Conservation (phyloP, 2,329 filamentous ascomycete genomes). For the Botryotinia calthae region DNA sequence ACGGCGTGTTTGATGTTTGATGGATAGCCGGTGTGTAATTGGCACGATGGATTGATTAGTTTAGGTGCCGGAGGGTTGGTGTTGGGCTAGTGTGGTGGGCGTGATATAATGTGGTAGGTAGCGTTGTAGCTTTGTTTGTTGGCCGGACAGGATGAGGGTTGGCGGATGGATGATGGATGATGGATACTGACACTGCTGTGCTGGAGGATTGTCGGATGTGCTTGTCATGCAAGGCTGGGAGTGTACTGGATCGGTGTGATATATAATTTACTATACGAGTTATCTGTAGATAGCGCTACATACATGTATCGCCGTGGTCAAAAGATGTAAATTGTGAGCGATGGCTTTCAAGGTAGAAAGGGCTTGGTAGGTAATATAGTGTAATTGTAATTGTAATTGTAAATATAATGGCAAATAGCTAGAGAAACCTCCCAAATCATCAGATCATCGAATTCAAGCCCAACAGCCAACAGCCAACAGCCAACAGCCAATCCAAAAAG, state of each 20-base stretch:
- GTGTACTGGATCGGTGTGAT: neutral
- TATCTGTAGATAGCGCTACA: neutral
- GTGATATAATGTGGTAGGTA: neutral
- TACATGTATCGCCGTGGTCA: neutral
- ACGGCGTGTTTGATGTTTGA: neutral
- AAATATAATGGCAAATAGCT: too few relatives aligned
- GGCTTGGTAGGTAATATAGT: neutral
- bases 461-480: neutral
- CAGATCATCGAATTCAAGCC: neutral
- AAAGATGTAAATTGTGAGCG: neutral
- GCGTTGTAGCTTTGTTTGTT: neutral
- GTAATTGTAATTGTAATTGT: neutral
- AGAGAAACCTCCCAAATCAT: neutral
- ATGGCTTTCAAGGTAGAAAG: neutral
- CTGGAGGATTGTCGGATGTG: neutral
- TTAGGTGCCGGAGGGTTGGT: too few relatives aligned
- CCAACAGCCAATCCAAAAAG: too few relatives aligned
- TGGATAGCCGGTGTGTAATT: neutral
- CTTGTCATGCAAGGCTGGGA: neutral
- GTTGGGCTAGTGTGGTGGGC: neutral
- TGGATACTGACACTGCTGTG: neutral
- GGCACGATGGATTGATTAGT: neutral
- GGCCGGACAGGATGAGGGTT: neutral
- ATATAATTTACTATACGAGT: neutral
- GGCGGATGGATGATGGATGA: neutral